These are phyloP conservation scores for Gossypium gossypioides DNA, from an alignment of 441 rosid genomes.

Conservation along the genomic window DNA sequence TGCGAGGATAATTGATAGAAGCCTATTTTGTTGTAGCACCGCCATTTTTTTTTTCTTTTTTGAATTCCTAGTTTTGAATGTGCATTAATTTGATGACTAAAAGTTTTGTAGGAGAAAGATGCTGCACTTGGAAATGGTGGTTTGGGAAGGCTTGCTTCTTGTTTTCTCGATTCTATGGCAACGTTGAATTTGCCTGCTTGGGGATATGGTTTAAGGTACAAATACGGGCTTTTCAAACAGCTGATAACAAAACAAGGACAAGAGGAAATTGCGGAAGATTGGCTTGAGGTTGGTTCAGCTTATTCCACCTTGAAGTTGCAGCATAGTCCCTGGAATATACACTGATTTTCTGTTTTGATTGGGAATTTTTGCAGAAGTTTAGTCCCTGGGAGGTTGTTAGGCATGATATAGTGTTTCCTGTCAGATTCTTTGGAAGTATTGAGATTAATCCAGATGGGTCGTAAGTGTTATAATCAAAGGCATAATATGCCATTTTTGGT, in stretches of 20 bases:
- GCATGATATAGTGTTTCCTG: conserved; percentile 78
- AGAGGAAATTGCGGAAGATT: conserved; percentile 91
- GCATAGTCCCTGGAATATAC: conserved; percentile 1
- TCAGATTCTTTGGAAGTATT: conserved; percentile 79
- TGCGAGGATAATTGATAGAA: not conserved
- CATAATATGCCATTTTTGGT: not conserved
- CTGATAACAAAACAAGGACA: conserved; percentile 76
- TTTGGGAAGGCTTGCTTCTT: conserved; percentile 93
- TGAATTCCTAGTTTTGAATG: not conserved
- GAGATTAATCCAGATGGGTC: conserved; percentile 67
- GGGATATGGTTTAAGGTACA: conserved; percentile 97
- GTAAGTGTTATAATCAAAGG: conserved; percentile 40
- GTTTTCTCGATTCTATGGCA: conserved; percentile 94
- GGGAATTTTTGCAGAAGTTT: conserved; percentile 64
- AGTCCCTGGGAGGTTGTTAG: conserved; percentile 99
- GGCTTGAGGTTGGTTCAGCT: conserved; percentile 92
- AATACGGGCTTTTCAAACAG: conserved; percentile 89
- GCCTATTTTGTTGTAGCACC: not conserved
- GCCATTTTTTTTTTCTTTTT: not conserved
- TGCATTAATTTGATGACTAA: not conserved
- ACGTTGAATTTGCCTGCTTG: conserved; percentile 92
- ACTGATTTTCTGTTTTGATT: conserved; percentile 23
- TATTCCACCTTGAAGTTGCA: conserved; percentile 11
- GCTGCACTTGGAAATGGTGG: conserved; percentile 99
- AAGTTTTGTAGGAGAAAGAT: conserved; percentile 71